Evolutionary conservation across 805 yeast genomes (phyloP).

Genomic region (Sungouiella thailandica): DNA sequence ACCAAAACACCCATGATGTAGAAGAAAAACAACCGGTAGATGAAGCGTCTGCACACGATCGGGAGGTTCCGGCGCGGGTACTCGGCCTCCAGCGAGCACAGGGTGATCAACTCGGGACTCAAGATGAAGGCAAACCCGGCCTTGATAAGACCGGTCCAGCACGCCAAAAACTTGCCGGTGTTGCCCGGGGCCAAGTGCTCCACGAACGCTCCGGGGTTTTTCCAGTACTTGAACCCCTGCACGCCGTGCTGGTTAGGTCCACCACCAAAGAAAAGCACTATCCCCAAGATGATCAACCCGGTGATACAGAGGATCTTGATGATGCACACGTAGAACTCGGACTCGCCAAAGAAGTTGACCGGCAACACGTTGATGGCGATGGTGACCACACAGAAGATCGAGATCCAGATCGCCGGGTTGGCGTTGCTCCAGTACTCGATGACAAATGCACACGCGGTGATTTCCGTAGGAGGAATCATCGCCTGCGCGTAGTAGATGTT

Average conservation of each 20-base stretch:
- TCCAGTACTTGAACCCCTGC: conserved; percentile 44
- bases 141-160: conserved; percentile 5
- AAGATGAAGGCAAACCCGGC: conserved; percentile 3
- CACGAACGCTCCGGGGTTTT: conserved; percentile 20
- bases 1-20: conserved; percentile 15
- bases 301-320: conserved; percentile 27
- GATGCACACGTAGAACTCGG: conserved; percentile 32
- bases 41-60: conserved; percentile 32
- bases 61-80: conserved; percentile 55
- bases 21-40: conserved; percentile 7
- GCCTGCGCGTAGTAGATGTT: conserved; percentile 32
- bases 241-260: conserved; percentile 32
- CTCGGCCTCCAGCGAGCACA: conserved; percentile 51
- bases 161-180: conserved; percentile 4
- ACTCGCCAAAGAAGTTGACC: conserved; percentile 32
- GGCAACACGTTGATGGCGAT: conserved; percentile 25
- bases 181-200: conserved; percentile 3
- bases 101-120: conserved; percentile 17
- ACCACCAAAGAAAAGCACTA: conserved; percentile 36
- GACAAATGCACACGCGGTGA: conserved; percentile 39
- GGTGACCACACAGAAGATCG: conserved; percentile 41
- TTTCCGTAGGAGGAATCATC: conserved; percentile 31
- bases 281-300: conserved; percentile 29
- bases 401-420: conserved; percentile 49
- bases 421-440: conserved; percentile 29